Base-by-base conservation (phyloP, 176 grass and related monocot genomes). In the Oryza meyeriana region DNA sequence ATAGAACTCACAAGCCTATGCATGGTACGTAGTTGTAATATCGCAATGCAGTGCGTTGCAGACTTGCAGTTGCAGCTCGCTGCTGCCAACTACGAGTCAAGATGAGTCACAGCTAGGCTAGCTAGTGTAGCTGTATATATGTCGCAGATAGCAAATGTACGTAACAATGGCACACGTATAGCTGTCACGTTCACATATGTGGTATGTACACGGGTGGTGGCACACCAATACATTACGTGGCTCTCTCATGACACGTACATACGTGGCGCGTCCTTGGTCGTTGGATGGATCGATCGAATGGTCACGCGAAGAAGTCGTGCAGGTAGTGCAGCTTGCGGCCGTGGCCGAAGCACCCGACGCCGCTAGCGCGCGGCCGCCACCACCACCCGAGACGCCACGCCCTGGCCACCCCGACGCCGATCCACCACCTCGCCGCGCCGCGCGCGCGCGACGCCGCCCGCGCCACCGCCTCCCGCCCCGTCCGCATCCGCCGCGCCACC, bases 271-370 rank as follows among this genome's bases (percentile, higher is more conserved):
- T 59, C 6, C n/a, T 24, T 1, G 8, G 22, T 4, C 55, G 55
- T 24, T 16, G 10, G 41, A 13, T 20, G 12, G 70, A 20, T 22
- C 0, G 11, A 16, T 8, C 38, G n/a, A 12, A 39, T n/a, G 36
- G 73, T 77, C 76, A 78, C 26, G 61, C 61, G 76, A 79, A 79
- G 76, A 79, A 79, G 61, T 28, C 26, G 1, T 79, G 61, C 39
- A 79, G 76, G 76, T 47, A 66, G 76, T 64, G 61, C 39, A 65
- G 44, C 27, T 75, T 50, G 30, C 30, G 47, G 28, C 72, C 66
- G 55, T 25, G 38, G 36, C 86, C 55, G 17, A 59, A 39, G 69
- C 38, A 59, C 2, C 55, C 55, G 22, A 59, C 2, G 20, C 18
- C 0, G 8, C 18, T 17, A 5, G 47, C 18, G 18, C 48, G 48